Evolutionary conservation across 2,329 filamentous ascomycete genomes (phyloP), one percentile per base, ranked within the genome.

Genomic region (Lachnellula cervina): DNA sequence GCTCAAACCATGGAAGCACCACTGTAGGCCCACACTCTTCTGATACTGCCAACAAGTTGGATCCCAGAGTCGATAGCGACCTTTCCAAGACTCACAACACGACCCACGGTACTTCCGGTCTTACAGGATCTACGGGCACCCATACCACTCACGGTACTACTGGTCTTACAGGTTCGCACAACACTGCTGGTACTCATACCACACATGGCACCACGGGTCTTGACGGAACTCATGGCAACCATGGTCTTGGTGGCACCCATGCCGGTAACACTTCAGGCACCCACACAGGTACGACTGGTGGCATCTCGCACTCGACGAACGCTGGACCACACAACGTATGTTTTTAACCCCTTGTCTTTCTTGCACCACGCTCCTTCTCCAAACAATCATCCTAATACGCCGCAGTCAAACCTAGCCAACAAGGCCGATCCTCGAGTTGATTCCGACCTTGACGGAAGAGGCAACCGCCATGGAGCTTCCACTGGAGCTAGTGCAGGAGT

Each of bases 351-450:
- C 42, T 49, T 38, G 32, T 49, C 6, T 17, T 49, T 6, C 19
- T 48, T 32, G 11, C 0, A 11, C 11, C 9, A 19, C 13, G 9
- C 16, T 13, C 0, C 1, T 19, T 21, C 14, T 4, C 48, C 4
- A 49, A 38, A 34, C 0, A 13, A 16, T 17, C 19, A 8, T 14
- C n/a, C 35, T 23, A 19, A 14, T 17, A 23, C 21, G 11, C 19
- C 8, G 8, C 17, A 54, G 25, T 56, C 50, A 17, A 64, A 62
- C 52, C 0, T 63, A 3, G 70, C 71, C 17, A 82, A 82, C 67
- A 76, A 77, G 35, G 63, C 68, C 6, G 80, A 82, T 62, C 79
- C 79, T 21, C 71, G 78, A n/a, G 70, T 81, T 45, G 78, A 82
- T 64, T 77, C 74, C 43, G 77, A 82, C 63, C 70, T 76, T 11